Base-by-base conservation (phyloP, 768 basidiomycete genomes). In the Trametes coccinea region DNA sequence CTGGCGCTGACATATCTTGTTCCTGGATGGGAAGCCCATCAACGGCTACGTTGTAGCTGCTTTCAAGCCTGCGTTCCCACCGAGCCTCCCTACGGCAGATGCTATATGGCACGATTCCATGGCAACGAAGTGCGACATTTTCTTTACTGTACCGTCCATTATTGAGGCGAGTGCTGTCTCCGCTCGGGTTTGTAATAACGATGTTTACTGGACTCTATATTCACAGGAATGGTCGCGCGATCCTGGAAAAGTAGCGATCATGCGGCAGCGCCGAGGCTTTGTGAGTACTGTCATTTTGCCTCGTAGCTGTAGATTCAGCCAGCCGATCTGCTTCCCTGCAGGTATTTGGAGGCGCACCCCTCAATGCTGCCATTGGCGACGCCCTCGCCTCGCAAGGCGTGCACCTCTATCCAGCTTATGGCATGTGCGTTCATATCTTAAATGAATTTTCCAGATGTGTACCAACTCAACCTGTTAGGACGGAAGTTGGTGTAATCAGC, bases 81-180 rank as follows among this genome's bases (percentile, higher is more conserved):
- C n/a, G n/a, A n/a, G n/a, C n/a, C n/a, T n/a, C n/a, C n/a, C n/a
- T n/a, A n/a, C n/a, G n/a, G n/a, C n/a, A n/a, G n/a, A n/a, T n/a
- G n/a, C n/a, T n/a, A n/a, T n/a, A n/a, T n/a, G n/a, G n/a, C n/a
- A n/a, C n/a, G n/a, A n/a, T n/a, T n/a, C n/a, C n/a, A n/a, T n/a
- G n/a, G n/a, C n/a, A n/a, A n/a, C n/a, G n/a, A n/a, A n/a, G n/a
- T n/a, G n/a, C n/a, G n/a, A n/a, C n/a, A n/a, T n/a, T n/a, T n/a
- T 67, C 1, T 53, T 53, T 14, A 43, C 53, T 33, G 72, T 72
- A 5, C 73, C 73, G 10, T 57, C 66, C 7, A 69, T 72, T 46
- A 39, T 75, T 5, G 70, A 75, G 61, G 73, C 67, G 9, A 34
- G 22, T n/a, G 22, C 10, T n/a, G 4, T 29, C 10, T 2, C 11